phyloP scores from a whole-genome alignment of 1,284 basidiomycete species.

The Pseudozyma pruni region DNA sequence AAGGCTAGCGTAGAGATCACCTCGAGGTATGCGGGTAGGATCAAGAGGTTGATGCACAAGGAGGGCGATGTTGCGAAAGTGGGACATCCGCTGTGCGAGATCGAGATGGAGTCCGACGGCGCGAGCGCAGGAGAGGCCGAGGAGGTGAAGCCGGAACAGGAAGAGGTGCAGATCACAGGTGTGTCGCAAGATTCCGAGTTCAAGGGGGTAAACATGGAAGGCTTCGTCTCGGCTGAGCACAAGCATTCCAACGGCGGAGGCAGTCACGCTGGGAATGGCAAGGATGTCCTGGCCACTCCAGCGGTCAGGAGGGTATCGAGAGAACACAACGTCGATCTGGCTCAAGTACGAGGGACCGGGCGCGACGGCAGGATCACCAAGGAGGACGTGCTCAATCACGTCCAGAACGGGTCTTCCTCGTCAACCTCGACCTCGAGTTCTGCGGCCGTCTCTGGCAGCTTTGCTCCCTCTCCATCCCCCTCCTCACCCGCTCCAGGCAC shows the following conservation, averaged over 20 bases:
- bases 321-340: slow-evolving; percentile 74
- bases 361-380: slow-evolving; percentile 81
- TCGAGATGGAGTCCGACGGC: slow-evolving; percentile 78
- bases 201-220: slow-evolving; percentile 28
- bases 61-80: slow-evolving; percentile 89
- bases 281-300: slow-evolving; percentile 73
- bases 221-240: slow-evolving; percentile 35
- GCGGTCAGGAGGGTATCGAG: slow-evolving; percentile 82
- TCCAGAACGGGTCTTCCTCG: slow-evolving; percentile 12
- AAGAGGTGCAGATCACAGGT: slow-evolving; percentile 14
- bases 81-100: slow-evolving; percentile 82
- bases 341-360: slow-evolving; percentile 76
- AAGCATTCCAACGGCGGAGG: slow-evolving; percentile 24
- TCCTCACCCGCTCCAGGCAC: slow-evolving; percentile 4
- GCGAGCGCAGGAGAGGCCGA: slow-evolving; percentile 14
- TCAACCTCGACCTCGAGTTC: not conserved
- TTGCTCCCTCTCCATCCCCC: not conserved
- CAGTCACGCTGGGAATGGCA: slow-evolving; percentile 2
- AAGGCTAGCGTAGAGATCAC: slow-evolving; percentile 95
- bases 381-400: slow-evolving; percentile 72
- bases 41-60: slow-evolving; percentile 79
- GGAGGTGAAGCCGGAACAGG: not conserved
- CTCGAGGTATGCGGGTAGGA: slow-evolving; percentile 82
- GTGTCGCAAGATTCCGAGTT: slow-evolving; percentile 16
- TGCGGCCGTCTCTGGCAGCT: slow-evolving; percentile 2